A percentile compares a stretch with the other conserved stretches of the same genome.
Conservation (phyloP, 2,329 filamentous ascomycete genomes). For the Epichloe uncinata region DNA sequence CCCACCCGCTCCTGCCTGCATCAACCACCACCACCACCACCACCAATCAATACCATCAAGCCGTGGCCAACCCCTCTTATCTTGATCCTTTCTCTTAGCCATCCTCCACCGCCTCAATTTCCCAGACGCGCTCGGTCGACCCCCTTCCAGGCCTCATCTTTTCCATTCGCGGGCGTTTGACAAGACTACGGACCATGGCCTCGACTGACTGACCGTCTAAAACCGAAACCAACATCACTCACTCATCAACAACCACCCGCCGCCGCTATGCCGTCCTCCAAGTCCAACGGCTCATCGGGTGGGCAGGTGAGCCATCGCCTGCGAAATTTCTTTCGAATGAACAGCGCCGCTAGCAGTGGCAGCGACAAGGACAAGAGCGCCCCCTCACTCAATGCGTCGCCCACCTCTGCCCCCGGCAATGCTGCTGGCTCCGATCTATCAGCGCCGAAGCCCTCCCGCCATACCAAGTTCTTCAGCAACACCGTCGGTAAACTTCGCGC, state of each 20-base stretch:
- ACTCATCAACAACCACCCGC: neutral
- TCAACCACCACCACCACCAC: neutral
- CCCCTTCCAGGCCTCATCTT: neutral
- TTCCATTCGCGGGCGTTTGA: neutral
- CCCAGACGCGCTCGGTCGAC: neutral
- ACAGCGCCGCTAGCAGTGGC: conserved; percentile 28
- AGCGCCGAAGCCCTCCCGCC: conserved; percentile 53
- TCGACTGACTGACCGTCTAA: conserved; percentile 19
- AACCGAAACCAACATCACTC: neutral
- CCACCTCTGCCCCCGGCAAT: conserved; percentile 8
- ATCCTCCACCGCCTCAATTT: too few species aligned
- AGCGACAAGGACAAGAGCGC: conserved; percentile 22
- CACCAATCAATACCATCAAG: neutral
- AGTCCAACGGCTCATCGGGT: conserved; percentile 33
- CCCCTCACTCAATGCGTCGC: neutral
- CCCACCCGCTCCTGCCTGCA: neutral
- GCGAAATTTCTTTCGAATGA: conserved; percentile 61
- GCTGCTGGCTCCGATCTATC: conserved; percentile 5
- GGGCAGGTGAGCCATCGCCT: conserved; percentile 54
- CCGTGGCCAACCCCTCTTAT: too few species aligned
- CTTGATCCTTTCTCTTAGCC: too few species aligned
- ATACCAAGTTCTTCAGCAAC: conserved; percentile 78
- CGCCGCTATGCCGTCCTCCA: conserved; percentile 37
- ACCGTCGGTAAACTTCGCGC: conserved; percentile 79
- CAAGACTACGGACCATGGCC: conserved; percentile 23